phyloP scores from a whole-genome alignment of 768 basidiomycete species.

The Boletus reticulatus region DNA sequence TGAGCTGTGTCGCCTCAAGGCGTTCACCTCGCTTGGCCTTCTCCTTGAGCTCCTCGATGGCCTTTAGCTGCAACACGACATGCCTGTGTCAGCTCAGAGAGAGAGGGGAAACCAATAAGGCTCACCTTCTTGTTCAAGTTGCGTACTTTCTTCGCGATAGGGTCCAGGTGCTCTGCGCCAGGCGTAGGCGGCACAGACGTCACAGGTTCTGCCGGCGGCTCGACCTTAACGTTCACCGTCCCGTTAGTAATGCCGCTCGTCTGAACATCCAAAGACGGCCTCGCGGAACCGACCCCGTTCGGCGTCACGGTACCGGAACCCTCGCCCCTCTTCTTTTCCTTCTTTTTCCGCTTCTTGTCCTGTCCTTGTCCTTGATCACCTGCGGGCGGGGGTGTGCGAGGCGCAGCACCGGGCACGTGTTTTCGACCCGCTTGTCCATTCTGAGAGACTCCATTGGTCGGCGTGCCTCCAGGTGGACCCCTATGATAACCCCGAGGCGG shows the following conservation, averaged over 20 bases:
- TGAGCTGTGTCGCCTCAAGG: slow-evolving; percentile 91
- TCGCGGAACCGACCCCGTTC: slow-evolving; percentile 19
- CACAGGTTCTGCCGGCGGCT: slow-evolving; percentile 3
- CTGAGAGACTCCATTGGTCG: slow-evolving; percentile 31
- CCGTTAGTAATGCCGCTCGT: slow-evolving; percentile 26
- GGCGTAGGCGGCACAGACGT: slow-evolving; percentile 50
- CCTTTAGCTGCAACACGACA: slow-evolving; percentile 67
- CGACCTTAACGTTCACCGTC: slow-evolving; percentile 13
- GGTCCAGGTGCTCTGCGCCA: slow-evolving; percentile 64
- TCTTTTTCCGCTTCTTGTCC: slow-evolving; percentile 49
- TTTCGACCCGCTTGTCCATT: slow-evolving; percentile 32
- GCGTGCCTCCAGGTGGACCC: slow-evolving; percentile 53
- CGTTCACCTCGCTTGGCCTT: slow-evolving; percentile 87
- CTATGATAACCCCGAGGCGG: slow-evolving; percentile 61
- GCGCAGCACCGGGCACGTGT: slow-evolving; percentile 72
- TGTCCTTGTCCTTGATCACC: slow-evolving; percentile 30
- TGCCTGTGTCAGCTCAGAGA: not conserved
- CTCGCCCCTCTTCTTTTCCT: slow-evolving; percentile 52
- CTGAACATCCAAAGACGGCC: slow-evolving; percentile 38
- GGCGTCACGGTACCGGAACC: slow-evolving; percentile 32
- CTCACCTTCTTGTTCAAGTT: slow-evolving; percentile 93
- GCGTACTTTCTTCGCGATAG: slow-evolving; percentile 87
- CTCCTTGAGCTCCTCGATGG: slow-evolving; percentile 97
- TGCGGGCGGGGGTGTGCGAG: slow-evolving; percentile 45
- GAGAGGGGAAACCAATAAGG: not conserved